Conservation (phyloP, 495 filamentous ascomycete species). For the Penicillium angulare region DNA sequence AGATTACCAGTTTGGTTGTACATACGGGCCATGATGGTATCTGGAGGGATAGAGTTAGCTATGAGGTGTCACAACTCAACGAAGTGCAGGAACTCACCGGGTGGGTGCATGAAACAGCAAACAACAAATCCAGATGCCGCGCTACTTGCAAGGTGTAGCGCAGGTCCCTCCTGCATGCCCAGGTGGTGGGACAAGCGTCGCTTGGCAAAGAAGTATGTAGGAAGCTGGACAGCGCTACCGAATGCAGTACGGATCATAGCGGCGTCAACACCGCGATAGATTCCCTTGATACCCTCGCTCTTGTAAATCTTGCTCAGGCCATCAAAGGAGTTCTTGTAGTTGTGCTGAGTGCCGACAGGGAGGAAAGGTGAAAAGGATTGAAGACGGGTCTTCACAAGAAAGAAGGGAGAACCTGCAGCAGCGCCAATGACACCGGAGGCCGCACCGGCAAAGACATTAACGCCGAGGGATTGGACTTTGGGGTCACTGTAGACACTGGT, state of each 20-base stretch:
- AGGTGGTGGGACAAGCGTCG: conserved; percentile 73
- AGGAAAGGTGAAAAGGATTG: conserved; percentile 94
- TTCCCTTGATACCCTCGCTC: conserved; percentile 71
- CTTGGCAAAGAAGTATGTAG: conserved; percentile 98
- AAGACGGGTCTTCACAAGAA: conserved; percentile 95
- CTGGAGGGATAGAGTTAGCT: conserved; percentile 44
- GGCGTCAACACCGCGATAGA: conserved; percentile 87
- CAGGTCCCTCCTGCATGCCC: conserved; percentile 88
- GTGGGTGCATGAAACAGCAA: conserved; percentile 97
- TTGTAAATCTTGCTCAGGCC: conserved; percentile 76
- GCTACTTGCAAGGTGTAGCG: conserved; percentile 84
- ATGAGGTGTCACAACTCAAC: no score
- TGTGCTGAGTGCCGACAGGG: conserved; percentile 93
- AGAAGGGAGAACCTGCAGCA: conserved; percentile 89
- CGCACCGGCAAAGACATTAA: conserved; percentile 93
- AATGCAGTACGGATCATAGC: conserved; percentile 98
- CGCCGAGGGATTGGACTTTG: conserved; percentile 71
- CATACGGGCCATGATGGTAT: conserved; percentile 98
- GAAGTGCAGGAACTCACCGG: conserved; percentile 57
- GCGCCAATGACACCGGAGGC: conserved; percentile 86
- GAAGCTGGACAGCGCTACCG: conserved; percentile 90
- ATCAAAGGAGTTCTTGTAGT: conserved; percentile 82
- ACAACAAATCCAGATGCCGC: conserved; percentile 93
- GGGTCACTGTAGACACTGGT: conserved; percentile 66
- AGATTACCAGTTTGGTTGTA: conserved; percentile 99